Percentiles rank a stretch among this genome's conserved stretches.
Evolutionary conservation across 2,329 filamentous ascomycete species (phyloP).

Genomic region (Septoria petroselini): DNA sequence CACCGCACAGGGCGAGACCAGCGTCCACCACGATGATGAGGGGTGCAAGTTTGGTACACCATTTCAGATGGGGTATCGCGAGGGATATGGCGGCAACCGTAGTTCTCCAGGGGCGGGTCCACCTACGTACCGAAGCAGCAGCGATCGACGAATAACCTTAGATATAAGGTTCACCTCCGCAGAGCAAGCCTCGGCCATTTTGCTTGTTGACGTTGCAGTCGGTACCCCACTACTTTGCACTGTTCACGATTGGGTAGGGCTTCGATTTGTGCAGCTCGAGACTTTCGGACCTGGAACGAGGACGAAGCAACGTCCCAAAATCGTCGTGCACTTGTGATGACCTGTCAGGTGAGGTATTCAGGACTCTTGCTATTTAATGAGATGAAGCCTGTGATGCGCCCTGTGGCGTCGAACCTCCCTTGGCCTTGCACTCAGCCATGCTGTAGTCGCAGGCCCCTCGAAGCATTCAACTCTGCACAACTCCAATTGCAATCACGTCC

Average conservation of each 20-base stretch:
- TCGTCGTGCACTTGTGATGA: background rate
- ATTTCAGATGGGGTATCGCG: slow-evolving; percentile 41
- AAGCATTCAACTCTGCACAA: no score
- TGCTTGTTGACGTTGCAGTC: background rate
- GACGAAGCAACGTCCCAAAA: background rate
- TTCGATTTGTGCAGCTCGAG: no score
- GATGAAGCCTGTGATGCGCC: no score
- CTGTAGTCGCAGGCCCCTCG: no score
- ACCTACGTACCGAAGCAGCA: background rate
- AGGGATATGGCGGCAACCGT: slow-evolving; percentile 29
- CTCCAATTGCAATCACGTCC: no score
- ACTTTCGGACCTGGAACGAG: no score
- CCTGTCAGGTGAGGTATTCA: no score
- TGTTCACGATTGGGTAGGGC: background rate
- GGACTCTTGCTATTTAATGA: no score
- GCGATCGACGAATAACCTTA: slow-evolving; percentile 20
- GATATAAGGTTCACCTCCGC: slow-evolving; percentile 7
- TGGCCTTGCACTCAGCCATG: no score
- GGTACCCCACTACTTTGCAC: slow-evolving; percentile 7
- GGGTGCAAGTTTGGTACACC: slow-evolving; percentile 1
- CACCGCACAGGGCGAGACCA: background rate
- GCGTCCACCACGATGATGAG: background rate
- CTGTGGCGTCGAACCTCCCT: no score
- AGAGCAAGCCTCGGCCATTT: slow-evolving; percentile 15
- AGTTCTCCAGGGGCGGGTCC: background rate